Evolutionary conservation across 805 yeast genomes (phyloP), one percentile per base, ranked within the genome.

Genomic region (Wickerhamomyces strasburgensis): DNA sequence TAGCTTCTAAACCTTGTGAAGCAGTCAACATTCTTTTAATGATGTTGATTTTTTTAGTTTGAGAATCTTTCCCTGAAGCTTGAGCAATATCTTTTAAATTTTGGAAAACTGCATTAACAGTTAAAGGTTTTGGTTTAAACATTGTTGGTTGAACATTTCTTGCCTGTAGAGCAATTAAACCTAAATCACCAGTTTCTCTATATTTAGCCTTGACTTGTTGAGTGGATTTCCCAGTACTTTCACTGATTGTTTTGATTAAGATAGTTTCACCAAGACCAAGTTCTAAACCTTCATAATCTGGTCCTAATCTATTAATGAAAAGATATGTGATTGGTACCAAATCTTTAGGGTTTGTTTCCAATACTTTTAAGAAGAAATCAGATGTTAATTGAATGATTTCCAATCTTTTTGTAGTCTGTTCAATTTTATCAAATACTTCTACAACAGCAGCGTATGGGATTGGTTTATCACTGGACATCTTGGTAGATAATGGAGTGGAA

Each of bases 241-340:
- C 95, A 25, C 88, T 78, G 28, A 93, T 76, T 0, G 98, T 93
- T 53, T 89, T 93, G 52, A 89, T 78, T 19, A 93, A 64, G 9
- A 93, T 57, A 3, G 94, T 79, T 58, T 93, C 98, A 14, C 98
- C 98, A 3, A 93, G 69, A 0, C 98, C 98, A 18, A 93, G 67
- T 54, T 93, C 98, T 39, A 90, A 64, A 21, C 94, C 97, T 55
- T 87, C 96, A 55, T 93, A 93, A 57, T 93, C 98, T 0, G 98
- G 98, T 0, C 97, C 96, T 8, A 89, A 64, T 43, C 90, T 67
- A 57, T 90, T 90, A 56, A 90, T 88, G 61, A 84, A 84, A 14
- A 93, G 69, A 51, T 90, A 93, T 1, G 89, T 83, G 2, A 86
- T 78, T 38, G 75, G 77, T 6, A 85, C 70, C 36, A 93, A 61